Evolutionary conservation across 2,329 filamentous ascomycete species (phyloP).

Genomic region (Ophiocordyceps australis): DNA sequence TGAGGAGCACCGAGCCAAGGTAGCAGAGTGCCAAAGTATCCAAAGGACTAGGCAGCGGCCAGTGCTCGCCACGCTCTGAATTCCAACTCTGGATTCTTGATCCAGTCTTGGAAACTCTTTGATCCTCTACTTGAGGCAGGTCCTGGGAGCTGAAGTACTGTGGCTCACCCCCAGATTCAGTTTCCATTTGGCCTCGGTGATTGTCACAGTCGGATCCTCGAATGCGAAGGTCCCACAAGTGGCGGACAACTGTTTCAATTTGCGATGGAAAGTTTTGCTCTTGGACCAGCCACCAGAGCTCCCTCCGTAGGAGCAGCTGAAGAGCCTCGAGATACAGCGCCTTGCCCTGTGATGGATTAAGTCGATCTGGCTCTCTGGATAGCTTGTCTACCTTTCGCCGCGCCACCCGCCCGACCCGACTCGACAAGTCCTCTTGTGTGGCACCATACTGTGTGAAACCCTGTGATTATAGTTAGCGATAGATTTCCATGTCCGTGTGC

Average conservation of each 20-base stretch:
- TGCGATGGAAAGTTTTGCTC: slow-evolving; percentile 49
- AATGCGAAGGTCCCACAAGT: slow-evolving; percentile 66
- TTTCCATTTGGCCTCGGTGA: slow-evolving; percentile 10
- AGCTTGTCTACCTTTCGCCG: slow-evolving; percentile 39
- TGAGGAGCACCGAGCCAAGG: slow-evolving; percentile 55
- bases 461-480: slow-evolving; percentile 8
- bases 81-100: slow-evolving; percentile 23
- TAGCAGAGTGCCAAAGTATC: slow-evolving; percentile 71
- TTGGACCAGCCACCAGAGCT: slow-evolving; percentile 55
- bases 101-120: slow-evolving; percentile 10
- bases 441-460: slow-evolving; percentile 37
- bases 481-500: too few relatives aligned
- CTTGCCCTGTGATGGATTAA: slow-evolving; percentile 49
- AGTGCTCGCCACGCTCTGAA: slow-evolving; percentile 22
- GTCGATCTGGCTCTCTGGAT: slow-evolving; percentile 33
- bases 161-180: too few relatives aligned
- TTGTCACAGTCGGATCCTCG: slow-evolving; percentile 17
- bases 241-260: slow-evolving; percentile 61
- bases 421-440: slow-evolving; percentile 55
- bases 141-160: slow-evolving; percentile 23
- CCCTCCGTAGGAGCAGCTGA: slow-evolving; percentile 70
- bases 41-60: slow-evolving; percentile 46
- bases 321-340: slow-evolving; percentile 70
- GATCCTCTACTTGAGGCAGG: slow-evolving; percentile 5
- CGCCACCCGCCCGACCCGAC: slow-evolving; percentile 33